Evolutionary conservation across 2,329 filamentous ascomycete species (phyloP).

Genomic region (Diaporthe amygdali): DNA sequence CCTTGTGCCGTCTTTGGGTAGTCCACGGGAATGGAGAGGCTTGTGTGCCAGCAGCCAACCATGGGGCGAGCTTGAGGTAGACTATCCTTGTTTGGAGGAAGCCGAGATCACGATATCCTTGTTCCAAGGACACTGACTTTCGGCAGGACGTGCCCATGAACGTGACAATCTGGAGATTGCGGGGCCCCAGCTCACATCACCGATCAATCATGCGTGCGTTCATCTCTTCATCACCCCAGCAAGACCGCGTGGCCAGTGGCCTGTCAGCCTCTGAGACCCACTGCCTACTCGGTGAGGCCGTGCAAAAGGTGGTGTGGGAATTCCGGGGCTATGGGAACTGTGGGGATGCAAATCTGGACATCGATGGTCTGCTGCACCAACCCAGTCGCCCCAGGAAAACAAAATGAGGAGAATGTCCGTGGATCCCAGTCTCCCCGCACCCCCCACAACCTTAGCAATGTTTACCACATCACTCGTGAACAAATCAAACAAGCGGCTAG

Average conservation of each 20-base stretch:
- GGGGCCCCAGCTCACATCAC: neutral
- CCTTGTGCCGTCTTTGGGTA: neutral
- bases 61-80: neutral
- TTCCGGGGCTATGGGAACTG: neutral
- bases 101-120: neutral
- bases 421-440: neutral
- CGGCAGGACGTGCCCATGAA: neutral
- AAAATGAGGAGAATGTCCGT: neutral
- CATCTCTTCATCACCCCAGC: neutral
- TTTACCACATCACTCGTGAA: neutral
- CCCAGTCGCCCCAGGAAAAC: conserved; percentile 1
- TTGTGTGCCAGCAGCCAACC: neutral
- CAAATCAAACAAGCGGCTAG: neutral
- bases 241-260: neutral
- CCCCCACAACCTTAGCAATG: neutral
- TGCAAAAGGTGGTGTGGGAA: neutral
- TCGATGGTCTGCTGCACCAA: neutral
- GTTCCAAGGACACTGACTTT: neutral
- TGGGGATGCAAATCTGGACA: neutral
- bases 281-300: neutral
- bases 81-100: neutral
- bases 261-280: neutral
- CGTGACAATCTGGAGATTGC: conserved; percentile 6
- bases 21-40: neutral
- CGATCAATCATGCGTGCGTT: conserved; percentile 9